Base-by-base conservation (phyloP, 306 rosid genomes). In the Mucuna pruriens region DNA sequence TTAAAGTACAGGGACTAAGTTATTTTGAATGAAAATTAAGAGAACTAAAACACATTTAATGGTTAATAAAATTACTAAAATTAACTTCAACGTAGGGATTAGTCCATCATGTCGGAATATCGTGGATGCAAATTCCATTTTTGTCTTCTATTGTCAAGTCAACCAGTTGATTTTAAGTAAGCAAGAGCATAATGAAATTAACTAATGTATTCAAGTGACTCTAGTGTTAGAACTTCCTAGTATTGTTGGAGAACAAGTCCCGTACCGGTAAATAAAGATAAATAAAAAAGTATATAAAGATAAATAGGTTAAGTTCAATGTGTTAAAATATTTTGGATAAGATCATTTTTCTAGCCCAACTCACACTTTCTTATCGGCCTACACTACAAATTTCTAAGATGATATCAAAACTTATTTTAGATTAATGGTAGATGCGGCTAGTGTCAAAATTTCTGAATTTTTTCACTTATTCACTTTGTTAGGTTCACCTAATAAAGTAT, bases 71-170 rank as follows among this genome's bases (percentile, higher is more conserved):
- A 31, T 74, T 76, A 4, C 19, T 10, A 9, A 38, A 60, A 38
- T 68, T n/a, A 31, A 76, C 48, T 34, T 55, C 57, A 34, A 42
- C 58, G n/a, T 7, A 38, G 65, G 58, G 51, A 71, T 31, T 42
- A 40, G 72, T 77, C 17, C 62, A 36, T 61, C 33, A 13, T 58
- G 71, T 71, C 82, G 83, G 62, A 81, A 81, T 44, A 23, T 49
- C 26, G 51, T 48, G 70, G 12, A 29, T 52, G 48, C 15, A 44
- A 13, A 70, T 57, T n/a, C n/a, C 45, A 38, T 71, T 60, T 74
- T 77, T 49, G 75, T 46, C 39, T 80, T 75, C 65, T 72, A 76
- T 49, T 16, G 65, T 80, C 76, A 62, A 20, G 65, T 80, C 76
- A 62, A 20, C 15, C 29, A 36, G 9, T 57, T 65, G 62, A 55